Evolutionary conservation across 2,329 filamentous ascomycete genomes (phyloP).

Genomic region (Cladosporium halotolerans): DNA sequence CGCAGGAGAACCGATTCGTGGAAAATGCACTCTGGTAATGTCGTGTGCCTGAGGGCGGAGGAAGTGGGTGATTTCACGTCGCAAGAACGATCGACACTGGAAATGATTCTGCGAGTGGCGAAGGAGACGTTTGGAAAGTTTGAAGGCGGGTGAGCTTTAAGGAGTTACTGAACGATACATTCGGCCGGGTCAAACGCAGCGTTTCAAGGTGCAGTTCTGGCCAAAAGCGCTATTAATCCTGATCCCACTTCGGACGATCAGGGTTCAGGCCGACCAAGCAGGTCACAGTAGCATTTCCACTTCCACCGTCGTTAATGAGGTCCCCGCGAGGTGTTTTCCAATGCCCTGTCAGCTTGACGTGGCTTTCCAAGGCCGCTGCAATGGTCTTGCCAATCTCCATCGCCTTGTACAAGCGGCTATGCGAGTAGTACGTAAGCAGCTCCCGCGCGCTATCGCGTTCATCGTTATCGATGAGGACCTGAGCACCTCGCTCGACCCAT

Average conservation of each 20-base stretch:
- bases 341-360: slow-evolving; percentile 14
- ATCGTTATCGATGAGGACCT: slow-evolving; percentile 12
- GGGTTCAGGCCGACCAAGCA: slow-evolving; percentile 28
- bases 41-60: slow-evolving; percentile 32
- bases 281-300: slow-evolving; percentile 32
- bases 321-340: slow-evolving; percentile 11
- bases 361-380: slow-evolving; percentile 14
- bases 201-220: no score
- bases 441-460: slow-evolving; percentile 15
- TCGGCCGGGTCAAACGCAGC: no score
- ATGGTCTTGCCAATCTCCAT: slow-evolving; percentile 13
- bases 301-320: slow-evolving; percentile 29
- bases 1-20: slow-evolving; percentile 23
- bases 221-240: background rate
- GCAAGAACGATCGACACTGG: slow-evolving; percentile 23
- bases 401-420: slow-evolving; percentile 13
- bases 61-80: slow-evolving; percentile 22
- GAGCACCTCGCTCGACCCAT: slow-evolving; percentile 15
- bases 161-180: no score
- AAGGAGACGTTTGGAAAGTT: slow-evolving; percentile 3
- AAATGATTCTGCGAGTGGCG: slow-evolving; percentile 27
- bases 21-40: slow-evolving; percentile 31
- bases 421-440: slow-evolving; percentile 16
- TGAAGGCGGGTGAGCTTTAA: background rate
- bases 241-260: slow-evolving; percentile 19